Percentiles rank a stretch among this genome's conserved stretches.
Evolutionary conservation across 2,329 filamentous ascomycete genomes (phyloP).

Genomic region (Lachnellula cervina): DNA sequence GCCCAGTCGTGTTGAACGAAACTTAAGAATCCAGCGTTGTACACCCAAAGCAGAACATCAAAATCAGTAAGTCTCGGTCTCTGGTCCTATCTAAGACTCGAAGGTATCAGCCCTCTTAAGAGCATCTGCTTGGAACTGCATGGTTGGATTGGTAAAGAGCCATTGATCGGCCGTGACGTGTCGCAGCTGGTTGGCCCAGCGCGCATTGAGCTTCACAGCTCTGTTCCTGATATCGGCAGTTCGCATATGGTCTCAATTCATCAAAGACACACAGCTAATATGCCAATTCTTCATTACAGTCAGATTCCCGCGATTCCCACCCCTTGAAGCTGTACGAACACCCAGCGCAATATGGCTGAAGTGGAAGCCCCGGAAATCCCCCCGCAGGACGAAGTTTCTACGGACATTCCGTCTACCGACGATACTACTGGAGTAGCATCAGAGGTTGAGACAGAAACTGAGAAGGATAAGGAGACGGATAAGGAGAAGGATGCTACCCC

Average conservation of each 20-base stretch:
- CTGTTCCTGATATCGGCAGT: constrained; percentile 6
- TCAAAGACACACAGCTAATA: constrained; percentile 10
- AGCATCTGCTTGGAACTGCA: background rate
- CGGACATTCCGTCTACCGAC: constrained; percentile 23
- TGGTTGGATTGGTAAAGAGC: background rate
- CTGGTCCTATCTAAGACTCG: background rate
- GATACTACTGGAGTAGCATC: constrained; percentile 24
- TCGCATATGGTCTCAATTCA: constrained; percentile 1
- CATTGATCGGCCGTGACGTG: constrained; percentile 22
- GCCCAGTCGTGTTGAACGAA: background rate
- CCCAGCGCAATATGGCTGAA: constrained; percentile 26
- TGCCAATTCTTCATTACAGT: constrained; percentile 2
- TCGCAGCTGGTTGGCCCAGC: constrained; percentile 16
- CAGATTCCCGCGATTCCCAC: background rate
- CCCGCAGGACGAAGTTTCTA: constrained; percentile 18
- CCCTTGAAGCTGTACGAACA: background rate
- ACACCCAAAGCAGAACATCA: background rate
- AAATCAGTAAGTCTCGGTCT: background rate
- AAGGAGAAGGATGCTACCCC: constrained; percentile 31
- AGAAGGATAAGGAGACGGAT: constrained; percentile 24
- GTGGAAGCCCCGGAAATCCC: constrained; percentile 21
- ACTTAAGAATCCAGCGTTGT: background rate
- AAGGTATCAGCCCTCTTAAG: background rate
- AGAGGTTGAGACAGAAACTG: constrained; percentile 26
- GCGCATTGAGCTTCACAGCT: constrained; percentile 10